Evolutionary conservation across 1,139 yeast genomes (phyloP).

Genomic region (Candida neerlandica): DNA sequence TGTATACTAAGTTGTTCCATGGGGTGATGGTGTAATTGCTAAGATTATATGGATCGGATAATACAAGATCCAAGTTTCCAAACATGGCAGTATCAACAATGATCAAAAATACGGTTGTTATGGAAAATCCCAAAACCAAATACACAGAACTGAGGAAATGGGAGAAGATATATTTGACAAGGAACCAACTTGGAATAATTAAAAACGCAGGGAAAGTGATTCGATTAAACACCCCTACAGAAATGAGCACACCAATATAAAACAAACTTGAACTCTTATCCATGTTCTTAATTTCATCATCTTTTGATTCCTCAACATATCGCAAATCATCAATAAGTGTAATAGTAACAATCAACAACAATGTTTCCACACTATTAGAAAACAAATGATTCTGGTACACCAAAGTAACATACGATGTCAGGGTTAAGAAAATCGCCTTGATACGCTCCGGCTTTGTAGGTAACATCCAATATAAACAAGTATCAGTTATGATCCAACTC

Average conservation of each 20-base stretch:
- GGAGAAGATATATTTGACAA: constrained; percentile 39
- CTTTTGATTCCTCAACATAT: constrained; percentile 23
- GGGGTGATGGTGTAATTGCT: constrained; percentile 61
- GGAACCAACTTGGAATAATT: constrained; percentile 54
- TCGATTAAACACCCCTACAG: constrained; percentile 80
- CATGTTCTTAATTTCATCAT: constrained; percentile 11
- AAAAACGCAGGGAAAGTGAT: constrained; percentile 81
- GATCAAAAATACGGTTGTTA: constrained; percentile 44
- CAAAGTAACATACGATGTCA: constrained; percentile 79
- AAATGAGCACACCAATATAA: constrained; percentile 30
- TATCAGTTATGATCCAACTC: constrained; percentile 63
- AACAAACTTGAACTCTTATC: constrained; percentile 15
- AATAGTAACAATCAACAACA: constrained; percentile 59
- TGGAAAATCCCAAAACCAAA: constrained; percentile 29
- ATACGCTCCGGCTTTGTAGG: constrained; percentile 64
- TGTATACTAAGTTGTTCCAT: constrained; percentile 73
- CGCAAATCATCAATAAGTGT: constrained; percentile 52
- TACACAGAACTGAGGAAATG: constrained; percentile 26
- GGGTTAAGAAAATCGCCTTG: constrained; percentile 64
- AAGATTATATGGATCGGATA: constrained; percentile 14
- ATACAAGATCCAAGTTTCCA: constrained; percentile 11
- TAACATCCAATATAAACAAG: constrained; percentile 49
- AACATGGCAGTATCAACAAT: constrained; percentile 52
- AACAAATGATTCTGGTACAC: constrained; percentile 86
- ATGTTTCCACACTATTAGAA: constrained; percentile 84